Evolutionary conservation across 2,329 filamentous ascomycete genomes (phyloP), one percentile per base, ranked within the genome.

Genomic region (Ceratocystis cacaofunesta): DNA sequence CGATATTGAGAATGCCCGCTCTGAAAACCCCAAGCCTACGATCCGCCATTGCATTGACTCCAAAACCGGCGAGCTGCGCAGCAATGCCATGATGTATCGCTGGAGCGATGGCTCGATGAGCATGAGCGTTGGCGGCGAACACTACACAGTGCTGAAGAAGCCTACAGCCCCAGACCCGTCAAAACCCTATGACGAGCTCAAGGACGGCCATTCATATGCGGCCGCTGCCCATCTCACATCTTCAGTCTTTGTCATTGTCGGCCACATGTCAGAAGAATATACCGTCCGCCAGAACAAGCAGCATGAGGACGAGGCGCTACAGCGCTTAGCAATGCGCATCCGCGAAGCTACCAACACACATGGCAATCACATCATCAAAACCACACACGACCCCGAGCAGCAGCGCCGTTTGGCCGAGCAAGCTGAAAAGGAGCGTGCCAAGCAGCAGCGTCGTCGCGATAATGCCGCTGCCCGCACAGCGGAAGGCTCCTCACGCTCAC

Each of bases 61-160:
- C 8, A 80, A 79, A n/a, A 86, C 84, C 1, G 80, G 82, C 61
- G 77, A 84, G 68, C 78, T 91, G 12, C 83, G 88, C 72, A 91
- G 88, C 71, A 92, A 92, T 72, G 83, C 89, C 1, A 82, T 86
- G 68, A 77, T 92, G 36, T 83, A 89, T 71, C 82, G 83, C 70
- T 92, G 89, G 89, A 90, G 85, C 68, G 89, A 92, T 71, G 89
- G 89, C 32, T 90, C 86, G 3, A 77, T 89, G 17, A 91, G 88
- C 10, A 77, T 92, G 28, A 83, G 87, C n/a, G 79, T 92, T 28
- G 89, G 88, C 15, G 85, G 84, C 67, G 84, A 86, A 69, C 88
- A 92, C 71, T 92, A 87, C 77, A 87, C 90, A 71, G 80, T 92
- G 58, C 80, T 85, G 68, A 85, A 82, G 70, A 90, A 89, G 74